Percentiles rank a stretch among this genome's conserved stretches.
Conservation (phyloP, 352 stramenopile genomes). For the Globisporangium perplexum region DNA sequence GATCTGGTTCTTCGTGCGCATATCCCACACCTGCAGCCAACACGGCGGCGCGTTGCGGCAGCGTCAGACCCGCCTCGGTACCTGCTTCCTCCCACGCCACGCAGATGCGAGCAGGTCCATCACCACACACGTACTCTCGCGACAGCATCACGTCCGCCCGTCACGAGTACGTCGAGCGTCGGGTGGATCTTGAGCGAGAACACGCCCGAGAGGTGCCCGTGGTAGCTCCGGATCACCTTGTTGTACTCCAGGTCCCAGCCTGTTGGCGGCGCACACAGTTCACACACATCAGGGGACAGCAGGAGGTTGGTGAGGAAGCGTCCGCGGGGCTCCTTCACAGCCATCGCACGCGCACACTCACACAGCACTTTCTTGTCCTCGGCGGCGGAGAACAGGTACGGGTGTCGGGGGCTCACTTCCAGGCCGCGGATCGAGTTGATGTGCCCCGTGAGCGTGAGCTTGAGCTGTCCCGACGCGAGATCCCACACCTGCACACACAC, state of each 20-base stretch:
- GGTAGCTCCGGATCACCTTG: conserved; percentile 99
- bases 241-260: conserved; percentile 99
- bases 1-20: conserved; percentile 98
- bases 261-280: conserved; percentile 2
- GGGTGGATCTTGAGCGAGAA: conserved; percentile 97
- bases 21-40: conserved; percentile 95
- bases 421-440: conserved; percentile 97
- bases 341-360: conserved; percentile 14
- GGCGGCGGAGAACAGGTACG: conserved; percentile 97
- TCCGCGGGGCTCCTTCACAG: neutral
- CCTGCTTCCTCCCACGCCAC: neutral
- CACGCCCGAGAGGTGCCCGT: conserved; percentile 98
- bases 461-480: conserved; percentile 95
- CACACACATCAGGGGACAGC: too few relatives aligned
- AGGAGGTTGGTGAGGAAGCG: neutral
- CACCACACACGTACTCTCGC: conserved; percentile 43
- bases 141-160: conserved; percentile 91
- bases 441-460: conserved; percentile 98
- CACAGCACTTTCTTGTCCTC: conserved; percentile 99
- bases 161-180: conserved; percentile 97
- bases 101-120: neutral
- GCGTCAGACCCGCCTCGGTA: neutral
- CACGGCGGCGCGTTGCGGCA: neutral
- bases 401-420: conserved; percentile 93
- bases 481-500: conserved; percentile 82